Percentiles rank a stretch among this genome's conserved stretches.
Evolutionary conservation across 179 eudicot genomes (phyloP).

Genomic region (Corrigiola litoralis): DNA sequence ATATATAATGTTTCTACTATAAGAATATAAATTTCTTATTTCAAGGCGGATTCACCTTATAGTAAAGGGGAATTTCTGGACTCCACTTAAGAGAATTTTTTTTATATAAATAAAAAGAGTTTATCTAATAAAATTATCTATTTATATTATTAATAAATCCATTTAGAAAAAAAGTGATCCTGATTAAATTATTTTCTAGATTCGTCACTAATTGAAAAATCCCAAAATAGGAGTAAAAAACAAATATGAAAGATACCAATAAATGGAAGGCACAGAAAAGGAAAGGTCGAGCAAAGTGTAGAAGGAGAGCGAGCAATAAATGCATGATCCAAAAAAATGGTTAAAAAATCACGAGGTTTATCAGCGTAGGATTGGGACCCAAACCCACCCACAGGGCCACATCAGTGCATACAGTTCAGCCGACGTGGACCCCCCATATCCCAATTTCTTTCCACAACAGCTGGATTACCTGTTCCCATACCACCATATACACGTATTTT

Average conservation of each 20-base stretch:
- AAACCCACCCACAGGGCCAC: neutral
- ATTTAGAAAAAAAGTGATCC: too few relatives aligned
- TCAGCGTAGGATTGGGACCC: neutral
- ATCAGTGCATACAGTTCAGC: neutral
- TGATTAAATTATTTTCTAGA: too few relatives aligned
- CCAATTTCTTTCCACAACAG: neutral
- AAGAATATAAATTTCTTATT: too few relatives aligned
- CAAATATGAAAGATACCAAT: neutral
- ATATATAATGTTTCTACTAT: too few relatives aligned
- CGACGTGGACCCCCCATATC: constrained; percentile 2
- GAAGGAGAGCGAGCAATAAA: constrained; percentile 6
- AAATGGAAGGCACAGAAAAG: neutral
- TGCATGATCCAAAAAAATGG: constrained; percentile 14
- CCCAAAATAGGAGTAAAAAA: too few relatives aligned
- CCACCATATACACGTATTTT: neutral
- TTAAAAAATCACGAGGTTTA: constrained; percentile 19
- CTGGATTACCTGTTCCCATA: constrained; percentile 1
- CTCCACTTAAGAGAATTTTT: too few relatives aligned
- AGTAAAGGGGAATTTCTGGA: too few relatives aligned
- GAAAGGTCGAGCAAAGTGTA: constrained; percentile 2
- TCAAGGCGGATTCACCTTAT: too few relatives aligned
- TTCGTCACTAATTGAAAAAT: too few relatives aligned
- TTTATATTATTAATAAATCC: too few relatives aligned
- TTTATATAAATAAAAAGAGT: too few relatives aligned
- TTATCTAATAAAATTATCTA: too few relatives aligned